phyloP scores from a whole-genome alignment of 306 rosid genomes.

The Argentina anserina region DNA sequence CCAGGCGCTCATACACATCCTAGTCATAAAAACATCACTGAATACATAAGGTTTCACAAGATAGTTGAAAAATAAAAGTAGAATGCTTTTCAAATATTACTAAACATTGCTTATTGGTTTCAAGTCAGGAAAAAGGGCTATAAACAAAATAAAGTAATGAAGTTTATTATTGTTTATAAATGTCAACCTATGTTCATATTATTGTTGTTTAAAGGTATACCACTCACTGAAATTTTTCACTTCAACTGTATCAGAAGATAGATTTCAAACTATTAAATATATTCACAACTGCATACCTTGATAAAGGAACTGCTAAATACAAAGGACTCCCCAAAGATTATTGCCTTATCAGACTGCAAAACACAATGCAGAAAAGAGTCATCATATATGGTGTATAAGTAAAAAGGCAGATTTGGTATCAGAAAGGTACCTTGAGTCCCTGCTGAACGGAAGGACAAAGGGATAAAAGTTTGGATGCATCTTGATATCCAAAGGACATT shows the following conservation, averaged over 20 bases:
- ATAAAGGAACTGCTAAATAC: slow-evolving; percentile 73
- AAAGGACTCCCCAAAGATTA: slow-evolving; percentile 74
- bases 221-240: not conserved
- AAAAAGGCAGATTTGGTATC: slow-evolving; percentile 19
- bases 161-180: not conserved
- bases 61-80: not conserved
- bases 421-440: slow-evolving; percentile 72
- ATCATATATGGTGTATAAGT: slow-evolving; percentile 8
- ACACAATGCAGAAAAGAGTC: slow-evolving; percentile 24
- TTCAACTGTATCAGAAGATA: not conserved
- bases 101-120: not conserved
- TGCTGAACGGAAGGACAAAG: slow-evolving; percentile 75
- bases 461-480: slow-evolving; percentile 76
- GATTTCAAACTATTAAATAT: not conserved
- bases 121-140: slow-evolving; percentile 3
- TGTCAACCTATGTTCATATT: not conserved
- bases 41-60: slow-evolving; percentile 28
- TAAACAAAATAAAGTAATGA: not conserved
- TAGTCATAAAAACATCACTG: slow-evolving; percentile 28
- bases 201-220: not conserved
- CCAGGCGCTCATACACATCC: slow-evolving; percentile 66
- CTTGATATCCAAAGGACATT: slow-evolving; percentile 84
- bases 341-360: slow-evolving; percentile 81
- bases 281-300: slow-evolving; percentile 45
- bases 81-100: slow-evolving; percentile 13